Conservation (phyloP, 2,329 filamentous ascomycete species). For the Penicillium sp. region DNA sequence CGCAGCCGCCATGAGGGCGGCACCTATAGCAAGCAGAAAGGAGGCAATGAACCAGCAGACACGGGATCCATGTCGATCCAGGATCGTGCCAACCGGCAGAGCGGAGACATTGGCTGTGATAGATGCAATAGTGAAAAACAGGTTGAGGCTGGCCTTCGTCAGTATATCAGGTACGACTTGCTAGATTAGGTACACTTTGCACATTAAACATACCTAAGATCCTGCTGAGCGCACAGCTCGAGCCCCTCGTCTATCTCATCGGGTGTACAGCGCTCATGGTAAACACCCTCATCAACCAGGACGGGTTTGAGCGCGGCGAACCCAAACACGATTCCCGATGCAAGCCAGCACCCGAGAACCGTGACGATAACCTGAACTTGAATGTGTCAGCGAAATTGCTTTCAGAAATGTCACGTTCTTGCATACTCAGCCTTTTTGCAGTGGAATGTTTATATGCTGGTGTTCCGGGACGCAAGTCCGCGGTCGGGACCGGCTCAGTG, state of each 20-base stretch:
- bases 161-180: conserved; percentile 9
- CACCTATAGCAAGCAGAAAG: conserved; percentile 63
- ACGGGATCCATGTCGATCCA: conserved; percentile 78
- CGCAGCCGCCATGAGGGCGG: conserved; percentile 68
- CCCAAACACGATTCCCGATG: conserved; percentile 76
- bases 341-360: conserved; percentile 69
- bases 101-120: conserved; percentile 85
- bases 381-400: conserved; percentile 5
- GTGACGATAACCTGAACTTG: conserved; percentile 60
- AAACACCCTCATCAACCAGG: conserved; percentile 68
- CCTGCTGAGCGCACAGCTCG: conserved; percentile 57
- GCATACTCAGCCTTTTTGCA: conserved; percentile 33
- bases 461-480: conserved; percentile 42
- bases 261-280: conserved; percentile 59
- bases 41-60: conserved; percentile 68
- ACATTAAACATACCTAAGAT: conserved; percentile 43
- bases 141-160: conserved; percentile 58
- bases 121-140: conserved; percentile 90
- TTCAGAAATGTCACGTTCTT: neutral
- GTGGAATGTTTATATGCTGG: conserved; percentile 50
- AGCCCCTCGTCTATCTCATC: conserved; percentile 50
- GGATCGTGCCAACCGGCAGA: conserved; percentile 75
- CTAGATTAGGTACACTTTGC: neutral
- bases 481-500: conserved; percentile 27
- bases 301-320: conserved; percentile 82